phyloP scores from a whole-genome alignment of 176 grass and related monocot species.

The Aegilops speltoides region DNA sequence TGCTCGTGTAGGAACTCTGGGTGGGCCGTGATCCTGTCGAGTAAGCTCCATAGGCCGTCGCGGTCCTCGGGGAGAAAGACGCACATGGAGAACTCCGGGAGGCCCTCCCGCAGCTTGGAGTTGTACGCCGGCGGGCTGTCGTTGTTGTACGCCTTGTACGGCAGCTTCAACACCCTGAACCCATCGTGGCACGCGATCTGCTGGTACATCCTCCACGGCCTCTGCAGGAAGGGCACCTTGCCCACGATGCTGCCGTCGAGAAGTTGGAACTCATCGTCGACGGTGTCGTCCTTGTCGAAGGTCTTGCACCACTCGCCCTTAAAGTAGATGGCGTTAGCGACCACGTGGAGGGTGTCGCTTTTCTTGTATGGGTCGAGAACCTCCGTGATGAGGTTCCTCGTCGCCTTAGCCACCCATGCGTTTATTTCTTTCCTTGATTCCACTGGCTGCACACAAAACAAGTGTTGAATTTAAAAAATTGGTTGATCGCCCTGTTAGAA shows the following conservation, averaged over 20 bases:
- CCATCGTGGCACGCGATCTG: background rate
- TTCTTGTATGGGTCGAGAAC: no score
- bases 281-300: background rate
- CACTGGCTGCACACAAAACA: no score
- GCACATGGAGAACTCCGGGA: constrained; percentile 28
- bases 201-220: background rate
- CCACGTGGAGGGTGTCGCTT: no score
- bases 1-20: constrained; percentile 16
- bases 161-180: constrained; percentile 5
- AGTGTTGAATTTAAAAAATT: no score
- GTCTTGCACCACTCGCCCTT: constrained; percentile 5
- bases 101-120: background rate
- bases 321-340: constrained; percentile 47
- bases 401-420: no score
- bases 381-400: no score
- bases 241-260: constrained; percentile 4
- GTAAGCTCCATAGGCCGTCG: background rate
- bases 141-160: background rate
- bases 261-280: background rate
- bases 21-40: background rate
- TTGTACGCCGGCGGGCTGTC: background rate
- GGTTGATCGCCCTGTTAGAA: no score
- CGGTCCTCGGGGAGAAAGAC: constrained; percentile 34
- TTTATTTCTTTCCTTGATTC: no score
- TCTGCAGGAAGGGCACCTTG: constrained; percentile 20